These are phyloP conservation scores for Backusella australiensis DNA, from an alignment of 192 early-diverging fungal genomes.

Conservation along the genomic window DNA sequence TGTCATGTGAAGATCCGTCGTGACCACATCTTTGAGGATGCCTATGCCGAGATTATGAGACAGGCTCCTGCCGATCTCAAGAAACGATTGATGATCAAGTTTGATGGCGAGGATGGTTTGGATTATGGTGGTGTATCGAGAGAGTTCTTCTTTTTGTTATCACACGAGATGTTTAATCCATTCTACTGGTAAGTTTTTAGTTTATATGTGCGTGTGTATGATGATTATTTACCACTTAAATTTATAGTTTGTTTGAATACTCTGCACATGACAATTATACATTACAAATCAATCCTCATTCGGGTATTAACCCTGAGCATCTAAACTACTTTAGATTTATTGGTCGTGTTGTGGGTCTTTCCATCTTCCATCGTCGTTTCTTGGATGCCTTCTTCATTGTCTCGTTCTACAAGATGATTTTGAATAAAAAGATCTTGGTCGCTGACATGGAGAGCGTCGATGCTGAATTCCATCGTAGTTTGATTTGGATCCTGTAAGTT, in stretches of 20 bases:
- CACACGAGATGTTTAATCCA: constrained; percentile 99
- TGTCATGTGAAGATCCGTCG: constrained; percentile 92
- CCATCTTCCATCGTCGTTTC: constrained; percentile 96
- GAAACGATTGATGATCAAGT: constrained; percentile 98
- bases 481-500: constrained; percentile 89
- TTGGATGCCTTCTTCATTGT: constrained; percentile 95
- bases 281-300: constrained; percentile 96
- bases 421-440: constrained; percentile 84
- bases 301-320: constrained; percentile 94
- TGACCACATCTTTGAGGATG: constrained; percentile 90
- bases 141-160: constrained; percentile 98
- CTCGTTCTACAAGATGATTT: constrained; percentile 96
- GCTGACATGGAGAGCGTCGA: constrained; percentile 96
- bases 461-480: constrained; percentile 85
- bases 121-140: constrained; percentile 98
- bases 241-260: constrained; percentile 81
- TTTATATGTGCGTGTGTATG: too few species aligned
- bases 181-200: constrained; percentile 39
- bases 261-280: constrained; percentile 98
- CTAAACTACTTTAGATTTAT: constrained; percentile 98
- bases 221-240: too few species aligned
- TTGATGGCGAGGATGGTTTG: constrained; percentile 96
- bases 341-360: constrained; percentile 92
- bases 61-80: constrained; percentile 87
- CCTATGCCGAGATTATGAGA: constrained; percentile 95